Conservation (phyloP, 2,329 filamentous ascomycete genomes). For the Parasarocladium wereldwijsianum region DNA sequence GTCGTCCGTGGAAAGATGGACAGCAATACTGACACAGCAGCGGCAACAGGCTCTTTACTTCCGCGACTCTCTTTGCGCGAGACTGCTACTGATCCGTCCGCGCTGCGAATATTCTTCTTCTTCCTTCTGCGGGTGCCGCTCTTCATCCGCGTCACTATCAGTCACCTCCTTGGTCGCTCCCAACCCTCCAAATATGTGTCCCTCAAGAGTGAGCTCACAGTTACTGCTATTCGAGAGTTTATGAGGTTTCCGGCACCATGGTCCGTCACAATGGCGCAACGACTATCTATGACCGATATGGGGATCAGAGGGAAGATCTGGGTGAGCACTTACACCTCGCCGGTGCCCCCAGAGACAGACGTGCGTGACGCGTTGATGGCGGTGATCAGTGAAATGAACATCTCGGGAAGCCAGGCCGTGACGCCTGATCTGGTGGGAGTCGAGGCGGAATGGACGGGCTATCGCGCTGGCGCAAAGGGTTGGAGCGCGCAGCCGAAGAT, state of each 20-base stretch:
- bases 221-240: constrained; percentile 57
- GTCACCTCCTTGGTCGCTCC: constrained; percentile 53
- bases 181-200: constrained; percentile 64
- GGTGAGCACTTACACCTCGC: constrained; percentile 57
- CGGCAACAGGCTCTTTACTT: too few species aligned
- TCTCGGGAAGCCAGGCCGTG: constrained; percentile 2
- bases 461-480: constrained; percentile 36
- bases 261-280: constrained; percentile 49
- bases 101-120: constrained; percentile 11
- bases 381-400: constrained; percentile 28
- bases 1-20: too few species aligned
- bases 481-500: constrained; percentile 37
- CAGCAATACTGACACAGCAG: too few species aligned
- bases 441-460: constrained; percentile 65
- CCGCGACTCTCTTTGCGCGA: too few species aligned
- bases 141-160: constrained; percentile 44
- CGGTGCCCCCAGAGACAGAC: constrained; percentile 39
- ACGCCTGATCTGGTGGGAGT: constrained; percentile 40
- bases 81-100: too few species aligned
- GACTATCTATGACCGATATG: constrained; percentile 42
- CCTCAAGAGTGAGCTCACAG: constrained; percentile 55
- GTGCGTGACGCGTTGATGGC: constrained; percentile 41
- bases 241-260: constrained; percentile 28
- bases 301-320: constrained; percentile 68
- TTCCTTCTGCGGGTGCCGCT: constrained; percentile 45